These are phyloP conservation scores for Trichophyton equinum DNA, from an alignment of 2,329 filamentous ascomycete genomes.

Conservation along the genomic window DNA sequence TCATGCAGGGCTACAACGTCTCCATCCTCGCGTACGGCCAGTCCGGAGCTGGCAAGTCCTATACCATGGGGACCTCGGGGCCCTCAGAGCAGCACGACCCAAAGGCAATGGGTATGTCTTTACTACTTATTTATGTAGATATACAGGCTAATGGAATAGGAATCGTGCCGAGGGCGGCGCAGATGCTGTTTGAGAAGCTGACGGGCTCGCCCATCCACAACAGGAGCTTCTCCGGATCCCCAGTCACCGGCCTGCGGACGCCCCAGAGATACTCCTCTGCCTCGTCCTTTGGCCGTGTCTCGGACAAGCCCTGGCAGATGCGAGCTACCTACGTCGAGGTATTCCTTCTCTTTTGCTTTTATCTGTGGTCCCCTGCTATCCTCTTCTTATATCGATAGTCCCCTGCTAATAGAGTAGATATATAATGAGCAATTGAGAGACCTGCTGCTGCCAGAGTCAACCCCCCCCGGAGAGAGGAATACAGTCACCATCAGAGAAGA, in stretches of 20 bases:
- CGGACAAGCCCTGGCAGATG: slow-evolving; percentile 74
- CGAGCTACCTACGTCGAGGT: slow-evolving; percentile 81
- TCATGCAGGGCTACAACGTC: slow-evolving; percentile 95
- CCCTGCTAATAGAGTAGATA: slow-evolving; percentile 44
- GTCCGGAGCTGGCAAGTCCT: slow-evolving; percentile 94
- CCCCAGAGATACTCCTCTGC: slow-evolving; percentile 59
- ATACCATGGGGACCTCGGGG: slow-evolving; percentile 95
- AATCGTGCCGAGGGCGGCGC: slow-evolving; percentile 86
- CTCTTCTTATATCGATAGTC: neutral
- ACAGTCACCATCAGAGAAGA: slow-evolving; percentile 90
- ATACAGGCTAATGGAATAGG: slow-evolving; percentile 42
- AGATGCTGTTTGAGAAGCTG: slow-evolving; percentile 67
- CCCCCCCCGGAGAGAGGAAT: slow-evolving; percentile 56
- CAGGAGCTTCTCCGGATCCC: slow-evolving; percentile 45
- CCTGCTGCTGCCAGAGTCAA: slow-evolving; percentile 65
- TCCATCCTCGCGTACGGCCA: slow-evolving; percentile 94
- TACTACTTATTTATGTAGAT: slow-evolving; percentile 2
- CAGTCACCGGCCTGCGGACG: slow-evolving; percentile 57
- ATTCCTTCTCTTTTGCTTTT: slow-evolving; percentile 10
- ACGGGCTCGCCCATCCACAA: slow-evolving; percentile 27
- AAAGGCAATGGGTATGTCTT: slow-evolving; percentile 60
- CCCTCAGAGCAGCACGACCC: slow-evolving; percentile 60
- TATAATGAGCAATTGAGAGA: slow-evolving; percentile 96
- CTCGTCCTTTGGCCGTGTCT: slow-evolving; percentile 34
- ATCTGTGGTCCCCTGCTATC: neutral